Base-by-base conservation (phyloP, 768 basidiomycete species). In the Mrakia gelida region DNA sequence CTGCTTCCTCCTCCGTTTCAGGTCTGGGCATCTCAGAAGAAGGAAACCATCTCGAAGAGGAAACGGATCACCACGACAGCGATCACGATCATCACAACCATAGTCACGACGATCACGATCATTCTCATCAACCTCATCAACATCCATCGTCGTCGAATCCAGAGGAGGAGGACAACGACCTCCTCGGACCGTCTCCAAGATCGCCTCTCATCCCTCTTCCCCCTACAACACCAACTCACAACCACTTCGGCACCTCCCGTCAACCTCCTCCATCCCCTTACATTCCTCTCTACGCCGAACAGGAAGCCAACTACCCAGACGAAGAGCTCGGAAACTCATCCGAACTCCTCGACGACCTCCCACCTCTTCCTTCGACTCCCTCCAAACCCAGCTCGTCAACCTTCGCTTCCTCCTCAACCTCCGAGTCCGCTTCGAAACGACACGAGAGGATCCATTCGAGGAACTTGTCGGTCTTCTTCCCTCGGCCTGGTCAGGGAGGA, bases 401-500 rank as follows among this genome's bases (percentile, higher is more conserved):
- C 3, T 63, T 56, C 34, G 54, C 56, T 18, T 30, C 56, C 32
- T 59, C 59, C 0, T 62, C 76, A n/a, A 26, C 56, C 13, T 28
- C 54, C 32, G 67, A 49, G n/a, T 49, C 21, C 0, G 76, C 70
- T n/a, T 15, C 59, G 23, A 65, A 71, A 80, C 82, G 87, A 63
- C 93, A 94, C 84, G 85, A 89, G 5, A 88, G 93, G 2, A 86
- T 96, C 26, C 94, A 97, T 82, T 95, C 94, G 0, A 89, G 94
- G 67, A 98, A 98, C 82, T 86, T 97, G 3, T 95, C 94, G 0
- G 87, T 96, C 26, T 96, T 91, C 87, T 97, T 97, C 81, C 95
- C 95, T 23, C 88, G 90, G 49, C 92, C 92, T 0, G 92, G 91
- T 80, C 83, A 76, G 32, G 41, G 65, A 61, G 67, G 41, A 23